Conservation (phyloP, 345 rosid genomes). For the Eucalyptus fibrosa region DNA sequence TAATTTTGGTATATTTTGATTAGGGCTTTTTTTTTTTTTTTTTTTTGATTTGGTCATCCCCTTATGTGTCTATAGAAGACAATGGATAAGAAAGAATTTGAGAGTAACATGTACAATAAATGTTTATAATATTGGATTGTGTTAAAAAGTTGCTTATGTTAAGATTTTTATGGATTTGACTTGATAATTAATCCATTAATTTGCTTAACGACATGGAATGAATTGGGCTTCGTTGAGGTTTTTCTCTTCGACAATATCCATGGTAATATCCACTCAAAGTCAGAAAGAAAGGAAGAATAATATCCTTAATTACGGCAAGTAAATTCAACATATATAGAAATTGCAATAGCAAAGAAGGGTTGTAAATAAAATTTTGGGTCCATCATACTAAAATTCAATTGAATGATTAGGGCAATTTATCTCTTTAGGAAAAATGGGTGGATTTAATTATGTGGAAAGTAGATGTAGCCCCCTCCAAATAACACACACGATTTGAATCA, state of each 20-base stretch:
- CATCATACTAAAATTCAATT: not conserved
- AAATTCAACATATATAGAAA: not conserved
- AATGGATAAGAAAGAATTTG: not conserved
- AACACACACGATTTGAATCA: not conserved
- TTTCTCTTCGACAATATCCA: not conserved
- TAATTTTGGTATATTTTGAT: not conserved
- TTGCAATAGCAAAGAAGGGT: not conserved
- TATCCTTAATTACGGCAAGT: not conserved
- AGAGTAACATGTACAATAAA: not conserved
- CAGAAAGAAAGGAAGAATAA: not conserved
- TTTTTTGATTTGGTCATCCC: not conserved
- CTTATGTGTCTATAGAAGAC: not conserved
- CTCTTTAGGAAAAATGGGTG: not conserved
- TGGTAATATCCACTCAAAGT: not conserved
- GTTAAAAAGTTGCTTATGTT: not conserved
- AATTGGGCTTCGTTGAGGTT: not conserved
- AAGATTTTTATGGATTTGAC: not conserved
- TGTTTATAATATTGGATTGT: not conserved
- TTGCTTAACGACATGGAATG: not conserved
- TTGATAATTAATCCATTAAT: not conserved
- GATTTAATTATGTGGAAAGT: not conserved
- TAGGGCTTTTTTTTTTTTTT: not conserved
- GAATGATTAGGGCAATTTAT: not conserved
- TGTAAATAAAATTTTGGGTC: not conserved
- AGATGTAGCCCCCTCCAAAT: not conserved